Percentiles rank a stretch among this genome's conserved stretches.
phyloP scores from a whole-genome alignment of 2,329 filamentous ascomycete genomes.

The Arthrobotrys conoides region DNA sequence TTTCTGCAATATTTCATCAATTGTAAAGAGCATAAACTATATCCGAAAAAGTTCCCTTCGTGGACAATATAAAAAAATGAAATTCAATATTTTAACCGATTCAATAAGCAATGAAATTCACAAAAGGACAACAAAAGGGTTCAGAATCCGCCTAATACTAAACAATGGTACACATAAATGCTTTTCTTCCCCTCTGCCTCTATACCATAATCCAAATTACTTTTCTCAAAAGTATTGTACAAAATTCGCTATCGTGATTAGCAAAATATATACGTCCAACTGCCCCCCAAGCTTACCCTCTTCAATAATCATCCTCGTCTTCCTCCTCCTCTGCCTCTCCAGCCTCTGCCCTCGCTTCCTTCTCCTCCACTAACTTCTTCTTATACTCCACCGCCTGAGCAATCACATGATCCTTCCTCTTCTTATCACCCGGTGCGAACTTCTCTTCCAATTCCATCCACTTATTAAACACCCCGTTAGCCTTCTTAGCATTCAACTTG shows the following conservation, averaged over 20 bases:
- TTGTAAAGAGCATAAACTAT: slow-evolving; percentile 6
- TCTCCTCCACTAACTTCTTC: slow-evolving; percentile 69
- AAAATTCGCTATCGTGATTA: background rate
- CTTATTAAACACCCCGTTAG: slow-evolving; percentile 88
- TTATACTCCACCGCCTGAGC: slow-evolving; percentile 80
- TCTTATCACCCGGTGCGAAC: slow-evolving; percentile 74
- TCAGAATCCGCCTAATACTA: background rate
- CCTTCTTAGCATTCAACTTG: slow-evolving; percentile 83
- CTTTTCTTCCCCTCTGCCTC: slow-evolving; percentile 6
- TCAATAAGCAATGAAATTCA: background rate
- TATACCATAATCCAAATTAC: slow-evolving; percentile 1
- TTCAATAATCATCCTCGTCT: slow-evolving; percentile 35
- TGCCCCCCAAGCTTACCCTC: background rate
- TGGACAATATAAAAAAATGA: background rate
- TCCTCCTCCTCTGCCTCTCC: slow-evolving; percentile 42
- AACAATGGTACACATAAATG: slow-evolving; percentile 45
- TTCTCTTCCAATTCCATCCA: slow-evolving; percentile 92
- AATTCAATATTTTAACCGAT: background rate
- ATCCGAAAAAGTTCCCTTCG: background rate
- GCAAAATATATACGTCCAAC: background rate
- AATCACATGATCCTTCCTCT: slow-evolving; percentile 79
- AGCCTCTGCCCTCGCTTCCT: slow-evolving; percentile 62
- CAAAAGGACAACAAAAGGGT: background rate
- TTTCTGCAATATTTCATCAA: slow-evolving; percentile 19
- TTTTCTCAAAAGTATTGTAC: background rate